These are phyloP conservation scores for Tephrocybe sp. DNA, from an alignment of 768 basidiomycete genomes.

Conservation along the genomic window DNA sequence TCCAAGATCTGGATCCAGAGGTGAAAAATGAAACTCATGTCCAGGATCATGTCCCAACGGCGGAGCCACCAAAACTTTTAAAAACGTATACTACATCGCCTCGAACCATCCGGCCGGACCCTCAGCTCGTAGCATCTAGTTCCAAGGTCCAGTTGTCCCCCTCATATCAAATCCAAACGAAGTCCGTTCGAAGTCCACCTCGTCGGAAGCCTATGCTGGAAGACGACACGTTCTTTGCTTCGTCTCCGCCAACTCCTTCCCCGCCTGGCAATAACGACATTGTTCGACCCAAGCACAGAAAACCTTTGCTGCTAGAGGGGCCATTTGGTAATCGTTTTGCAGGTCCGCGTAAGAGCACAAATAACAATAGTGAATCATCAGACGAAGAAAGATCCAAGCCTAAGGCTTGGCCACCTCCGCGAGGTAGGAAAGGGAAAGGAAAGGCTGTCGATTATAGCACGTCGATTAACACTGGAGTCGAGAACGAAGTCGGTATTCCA, in stretches of 20 bases:
- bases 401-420: constrained; percentile 26
- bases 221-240: constrained; percentile 17
- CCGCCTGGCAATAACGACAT: neutral
- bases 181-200: neutral
- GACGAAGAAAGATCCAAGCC: constrained; percentile 7
- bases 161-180: neutral
- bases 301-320: constrained; percentile 25
- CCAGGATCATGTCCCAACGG: too few relatives aligned
- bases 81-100: neutral
- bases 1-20: too few relatives aligned
- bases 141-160: constrained; percentile 14
- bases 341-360: constrained; percentile 7
- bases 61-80: too few relatives aligned
- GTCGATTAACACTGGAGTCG: too few relatives aligned
- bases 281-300: constrained; percentile 5
- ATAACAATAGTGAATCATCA: constrained; percentile 10
- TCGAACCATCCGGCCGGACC: neutral
- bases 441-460: constrained; percentile 7
- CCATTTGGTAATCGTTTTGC: constrained; percentile 28
- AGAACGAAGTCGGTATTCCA: too few relatives aligned
- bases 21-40: too few relatives aligned
- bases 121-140: constrained; percentile 16
- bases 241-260: constrained; percentile 6
- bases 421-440: constrained; percentile 14
- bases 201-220: constrained; percentile 2